Percentiles rank a stretch among this genome's conserved stretches.
Evolutionary conservation across 1,284 basidiomycete species (phyloP).

Genomic region (Cutaneotrichosporon sp.): DNA sequence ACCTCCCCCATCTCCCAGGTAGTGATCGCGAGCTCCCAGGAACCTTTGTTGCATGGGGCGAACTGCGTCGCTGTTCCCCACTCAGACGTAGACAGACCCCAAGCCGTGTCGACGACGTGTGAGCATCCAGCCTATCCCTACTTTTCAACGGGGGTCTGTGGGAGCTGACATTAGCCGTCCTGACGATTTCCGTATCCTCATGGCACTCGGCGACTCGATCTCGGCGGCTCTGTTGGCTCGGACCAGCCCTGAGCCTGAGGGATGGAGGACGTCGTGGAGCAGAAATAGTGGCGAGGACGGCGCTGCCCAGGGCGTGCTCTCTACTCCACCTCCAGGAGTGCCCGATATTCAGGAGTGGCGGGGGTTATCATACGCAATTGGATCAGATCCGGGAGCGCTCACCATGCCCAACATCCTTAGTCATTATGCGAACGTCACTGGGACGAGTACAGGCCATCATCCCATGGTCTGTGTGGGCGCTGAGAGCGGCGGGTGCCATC

Average conservation of each 20-base stretch:
- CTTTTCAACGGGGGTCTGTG: no score
- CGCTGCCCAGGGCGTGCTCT: background rate
- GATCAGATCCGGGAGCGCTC: constrained; percentile 39
- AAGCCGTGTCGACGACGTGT: constrained; percentile 24
- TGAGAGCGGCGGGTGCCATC: constrained; percentile 11
- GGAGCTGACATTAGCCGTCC: constrained; percentile 31
- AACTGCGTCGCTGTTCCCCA: background rate
- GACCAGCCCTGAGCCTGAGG: background rate
- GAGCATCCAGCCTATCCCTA: no score
- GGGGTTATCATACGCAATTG: constrained; percentile 46
- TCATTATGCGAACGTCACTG: constrained; percentile 24
- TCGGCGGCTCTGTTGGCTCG: constrained; percentile 45
- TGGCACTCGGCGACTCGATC: constrained; percentile 49
- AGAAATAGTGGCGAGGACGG: no score
- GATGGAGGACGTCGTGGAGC: no score
- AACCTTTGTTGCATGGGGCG: background rate
- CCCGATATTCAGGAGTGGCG: constrained; percentile 40
- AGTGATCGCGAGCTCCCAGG: constrained; percentile 1
- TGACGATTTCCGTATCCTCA: constrained; percentile 45
- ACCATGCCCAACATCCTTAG: constrained; percentile 40
- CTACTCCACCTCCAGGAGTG: background rate
- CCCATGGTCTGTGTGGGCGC: constrained; percentile 22
- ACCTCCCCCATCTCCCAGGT: no score
- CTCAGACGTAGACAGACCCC: background rate
- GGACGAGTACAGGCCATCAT: constrained; percentile 32